Base-by-base conservation (phyloP, 371 early-diverging fungal genomes). In the Apophysomyces trapeziformis region DNA sequence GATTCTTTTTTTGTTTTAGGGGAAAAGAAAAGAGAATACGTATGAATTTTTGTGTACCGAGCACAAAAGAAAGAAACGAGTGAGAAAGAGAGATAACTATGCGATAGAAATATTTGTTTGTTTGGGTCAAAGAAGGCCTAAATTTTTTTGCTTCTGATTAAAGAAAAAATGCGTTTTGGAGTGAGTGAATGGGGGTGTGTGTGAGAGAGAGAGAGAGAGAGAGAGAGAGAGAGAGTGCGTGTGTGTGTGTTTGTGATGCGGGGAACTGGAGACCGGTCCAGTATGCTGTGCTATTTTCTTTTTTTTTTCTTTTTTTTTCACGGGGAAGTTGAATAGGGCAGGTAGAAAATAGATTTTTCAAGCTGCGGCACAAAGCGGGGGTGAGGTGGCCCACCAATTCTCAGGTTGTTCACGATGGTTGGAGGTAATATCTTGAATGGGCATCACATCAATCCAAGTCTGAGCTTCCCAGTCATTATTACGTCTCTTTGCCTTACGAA, bases 371-470 rank as follows among this genome's bases (percentile, higher is more conserved):
- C 54, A 50, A 7, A 68, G 36, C 46, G 68, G 56, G 26, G 64
- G 64, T 7, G 68, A 68, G 16, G 68, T 41, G 9, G 68, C 63
- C 68, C 68, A 68, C 68, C 68, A 68, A 43, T 68, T 68, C 46
- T 68, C 68, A 38, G 63, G 26, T 57, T 46, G 45, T 37, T 62
- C 41, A 60, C 60, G 43, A 21, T 44, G 18, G 35, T 7, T 61
- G 57, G 56, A 39, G 16, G 32, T 35, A 37, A 43, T 61, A 26
- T 56, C 61, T 62, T 62, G 50, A 21, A 43, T 62, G 57, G 61
- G 60, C 63, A 68, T 68, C 7, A 64, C 64, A 13, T 45, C 63
- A 8, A 61, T 14, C 64, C 65, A 68, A 2, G 68, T 68, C 61
- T 64, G 54, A 38, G 26, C 45, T 47, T 18, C 62, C 26, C 35